Evolutionary conservation across 139 green algal species (phyloP), one percentile per base, ranked within the genome.

Genomic region (Ettlia oleoabundans): DNA sequence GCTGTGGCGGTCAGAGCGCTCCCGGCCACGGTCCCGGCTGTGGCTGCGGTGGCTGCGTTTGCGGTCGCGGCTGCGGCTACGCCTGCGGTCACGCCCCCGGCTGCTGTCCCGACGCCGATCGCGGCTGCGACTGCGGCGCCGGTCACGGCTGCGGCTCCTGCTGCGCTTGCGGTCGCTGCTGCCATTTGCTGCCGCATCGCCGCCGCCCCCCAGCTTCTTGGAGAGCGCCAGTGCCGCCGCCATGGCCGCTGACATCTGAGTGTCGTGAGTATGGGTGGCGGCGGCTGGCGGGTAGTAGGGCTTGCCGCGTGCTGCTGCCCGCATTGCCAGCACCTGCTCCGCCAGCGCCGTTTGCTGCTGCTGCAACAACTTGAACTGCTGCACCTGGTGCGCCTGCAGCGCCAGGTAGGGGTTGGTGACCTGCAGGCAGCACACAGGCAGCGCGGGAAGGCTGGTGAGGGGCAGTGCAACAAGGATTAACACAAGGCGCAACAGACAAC

Each of bases 381-480:
- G 85, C 69, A 90, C 65, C 76, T 91, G 86, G 81, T 93, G 85
- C 80, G 86, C 82, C 78, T 94, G 91, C 65, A 95, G 78, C 22
- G 85, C 83, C 35, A 86, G 68, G 70, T 91, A 89, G 26, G 90
- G 86, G 67, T 93, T 90, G 53, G 79, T 53, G 24, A 24, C 65
- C 65, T 72, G 35, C 37, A 43, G 63, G 61, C 2, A n/a, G 61
- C n/a, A n/a, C n/a, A 32, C 15, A 9, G 26, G 38, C 15, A 21
- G 28, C 7, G 10, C 30, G 62, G 30, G 30, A 2, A 30, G 62
- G 62, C 15, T 26, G 62, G 3, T 13, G 61, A 9, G 21, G 26
- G 61, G 21, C 28, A 13, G 4, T 41, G 62, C 62, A 3, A 38
- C 28, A 40, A 55, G 22, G n/a, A n/a, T n/a, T n/a, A n/a, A n/a